A percentile compares a stretch with the other conserved stretches of the same genome.
These are phyloP conservation scores for Fraxinus excelsior DNA, from an alignment of 257 asterid genomes.

Conservation along the genomic window DNA sequence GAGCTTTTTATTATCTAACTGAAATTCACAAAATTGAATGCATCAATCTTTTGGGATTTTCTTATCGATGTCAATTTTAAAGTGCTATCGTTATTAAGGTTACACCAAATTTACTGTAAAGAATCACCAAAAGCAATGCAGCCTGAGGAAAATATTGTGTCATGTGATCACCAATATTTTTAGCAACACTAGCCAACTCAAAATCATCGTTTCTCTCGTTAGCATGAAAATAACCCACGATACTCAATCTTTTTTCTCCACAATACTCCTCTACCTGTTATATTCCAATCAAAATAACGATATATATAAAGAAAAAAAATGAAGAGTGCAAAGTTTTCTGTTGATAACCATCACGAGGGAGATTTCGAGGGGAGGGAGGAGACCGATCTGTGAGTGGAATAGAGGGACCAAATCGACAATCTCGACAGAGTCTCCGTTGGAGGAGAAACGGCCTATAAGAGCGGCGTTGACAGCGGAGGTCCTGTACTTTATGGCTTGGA, in stretches of 20 bases:
- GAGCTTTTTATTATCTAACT: conserved; percentile 76
- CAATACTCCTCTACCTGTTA: conserved; percentile 73
- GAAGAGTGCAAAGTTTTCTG: conserved; percentile 13
- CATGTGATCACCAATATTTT: conserved; percentile 88
- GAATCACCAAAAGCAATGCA: conserved; percentile 80
- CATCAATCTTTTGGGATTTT: conserved; percentile 9
- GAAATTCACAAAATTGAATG: conserved; percentile 26
- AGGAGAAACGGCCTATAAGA: too few relatives aligned
- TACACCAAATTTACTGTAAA: conserved; percentile 1
- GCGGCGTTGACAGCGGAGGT: too few relatives aligned
- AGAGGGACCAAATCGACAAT: too few relatives aligned
- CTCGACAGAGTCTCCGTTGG: too few relatives aligned
- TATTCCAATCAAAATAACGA: conserved; percentile 16
- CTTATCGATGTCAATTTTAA: background rate
- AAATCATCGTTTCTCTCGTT: conserved; percentile 82
- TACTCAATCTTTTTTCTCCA: conserved; percentile 68
- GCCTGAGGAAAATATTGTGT: conserved; percentile 82
- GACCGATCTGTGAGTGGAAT: too few relatives aligned
- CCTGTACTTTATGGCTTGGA: too few relatives aligned
- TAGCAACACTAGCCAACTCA: conserved; percentile 75
- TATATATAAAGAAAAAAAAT: background rate
- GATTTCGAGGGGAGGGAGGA: too few relatives aligned
- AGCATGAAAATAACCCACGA: conserved; percentile 94
- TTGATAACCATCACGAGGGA: conserved; percentile 75
- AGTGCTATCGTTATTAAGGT: background rate